A percentile compares a stretch with the other conserved stretches of the same genome.
Conservation (phyloP, 1,284 basidiomycete genomes). For the Pyrrhoderma lamaoense region DNA sequence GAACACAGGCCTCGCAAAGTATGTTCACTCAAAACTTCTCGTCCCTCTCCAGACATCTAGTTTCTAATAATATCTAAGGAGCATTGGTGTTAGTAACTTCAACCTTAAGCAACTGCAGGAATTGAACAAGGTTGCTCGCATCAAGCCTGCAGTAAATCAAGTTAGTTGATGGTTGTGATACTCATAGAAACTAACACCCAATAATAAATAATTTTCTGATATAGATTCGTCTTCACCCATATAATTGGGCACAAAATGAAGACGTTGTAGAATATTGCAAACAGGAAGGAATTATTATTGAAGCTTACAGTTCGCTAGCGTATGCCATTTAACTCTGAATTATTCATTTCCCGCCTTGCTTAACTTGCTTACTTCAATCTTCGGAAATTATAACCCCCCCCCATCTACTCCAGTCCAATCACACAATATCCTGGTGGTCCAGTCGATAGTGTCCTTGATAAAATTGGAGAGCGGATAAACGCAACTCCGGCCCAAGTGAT, state of each 20-base stretch:
- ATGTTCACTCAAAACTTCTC: slow-evolving; percentile 1
- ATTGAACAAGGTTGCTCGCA: slow-evolving; percentile 47
- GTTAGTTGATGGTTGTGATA: slow-evolving; percentile 33
- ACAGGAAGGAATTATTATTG: slow-evolving; percentile 57
- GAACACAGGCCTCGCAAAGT: slow-evolving; percentile 56
- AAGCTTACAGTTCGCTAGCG: slow-evolving; percentile 67
- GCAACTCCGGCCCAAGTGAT: slow-evolving; percentile 67
- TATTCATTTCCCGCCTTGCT: slow-evolving; percentile 5
- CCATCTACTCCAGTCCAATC: slow-evolving; percentile 64
- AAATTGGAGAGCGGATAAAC: slow-evolving; percentile 49
- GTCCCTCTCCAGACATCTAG: too few relatives aligned
- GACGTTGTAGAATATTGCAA: slow-evolving; percentile 51
- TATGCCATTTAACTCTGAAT: slow-evolving; percentile 26
- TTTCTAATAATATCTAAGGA: slow-evolving; percentile 34
- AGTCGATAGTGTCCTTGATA: slow-evolving; percentile 55
- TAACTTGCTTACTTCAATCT: background rate
- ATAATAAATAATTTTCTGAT: background rate
- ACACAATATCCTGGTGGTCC: slow-evolving; percentile 64
- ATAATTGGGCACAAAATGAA: slow-evolving; percentile 52
- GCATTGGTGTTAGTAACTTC: slow-evolving; percentile 81
- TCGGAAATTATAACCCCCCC: background rate
- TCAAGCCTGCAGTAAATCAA: slow-evolving; percentile 74
- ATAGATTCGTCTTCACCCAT: slow-evolving; percentile 63
- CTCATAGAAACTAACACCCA: too few relatives aligned
- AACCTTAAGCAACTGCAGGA: slow-evolving; percentile 48